Conservation (phyloP, 2,329 filamentous ascomycete genomes). For the Xylaria sp. region DNA sequence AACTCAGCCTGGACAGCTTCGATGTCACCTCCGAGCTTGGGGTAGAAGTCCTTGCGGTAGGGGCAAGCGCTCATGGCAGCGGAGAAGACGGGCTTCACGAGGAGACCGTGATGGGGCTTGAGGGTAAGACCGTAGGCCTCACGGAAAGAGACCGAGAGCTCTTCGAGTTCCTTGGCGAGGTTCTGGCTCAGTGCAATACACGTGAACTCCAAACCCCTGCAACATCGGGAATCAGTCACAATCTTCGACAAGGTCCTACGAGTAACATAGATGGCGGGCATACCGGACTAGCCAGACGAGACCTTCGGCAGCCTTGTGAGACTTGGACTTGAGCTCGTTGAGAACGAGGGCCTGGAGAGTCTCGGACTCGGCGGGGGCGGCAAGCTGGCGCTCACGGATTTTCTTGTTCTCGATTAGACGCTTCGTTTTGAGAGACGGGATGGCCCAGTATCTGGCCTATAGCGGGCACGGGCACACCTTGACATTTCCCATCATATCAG, state of each 20-base stretch:
- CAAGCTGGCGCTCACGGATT: constrained; percentile 76
- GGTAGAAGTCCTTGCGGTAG: constrained; percentile 90
- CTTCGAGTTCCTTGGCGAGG: constrained; percentile 59
- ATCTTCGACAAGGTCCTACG: constrained; percentile 1
- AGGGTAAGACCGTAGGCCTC: constrained; percentile 78
- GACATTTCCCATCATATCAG: constrained; percentile 84
- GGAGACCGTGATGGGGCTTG: constrained; percentile 83
- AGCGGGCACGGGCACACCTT: constrained; percentile 54
- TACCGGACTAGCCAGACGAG: constrained; percentile 87
- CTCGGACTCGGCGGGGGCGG: constrained; percentile 70
- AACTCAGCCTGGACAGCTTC: constrained; percentile 60
- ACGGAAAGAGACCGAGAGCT: constrained; percentile 84
- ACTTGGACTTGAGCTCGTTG: constrained; percentile 85
- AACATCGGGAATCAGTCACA: constrained; percentile 5
- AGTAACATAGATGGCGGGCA: constrained; percentile 19
- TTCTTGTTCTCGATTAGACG: constrained; percentile 53
- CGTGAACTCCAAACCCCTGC: constrained; percentile 89
- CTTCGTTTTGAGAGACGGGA: neutral
- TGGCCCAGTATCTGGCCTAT: constrained; percentile 2
- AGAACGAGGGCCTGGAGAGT: constrained; percentile 79
- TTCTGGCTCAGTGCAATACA: constrained; percentile 77
- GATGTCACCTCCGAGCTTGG: constrained; percentile 69
- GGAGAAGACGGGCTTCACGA: constrained; percentile 88
- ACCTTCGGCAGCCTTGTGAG: constrained; percentile 83
- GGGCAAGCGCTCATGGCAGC: constrained; percentile 90